phyloP scores from a whole-genome alignment of 768 basidiomycete genomes.

The Lactifluus subvellereus region DNA sequence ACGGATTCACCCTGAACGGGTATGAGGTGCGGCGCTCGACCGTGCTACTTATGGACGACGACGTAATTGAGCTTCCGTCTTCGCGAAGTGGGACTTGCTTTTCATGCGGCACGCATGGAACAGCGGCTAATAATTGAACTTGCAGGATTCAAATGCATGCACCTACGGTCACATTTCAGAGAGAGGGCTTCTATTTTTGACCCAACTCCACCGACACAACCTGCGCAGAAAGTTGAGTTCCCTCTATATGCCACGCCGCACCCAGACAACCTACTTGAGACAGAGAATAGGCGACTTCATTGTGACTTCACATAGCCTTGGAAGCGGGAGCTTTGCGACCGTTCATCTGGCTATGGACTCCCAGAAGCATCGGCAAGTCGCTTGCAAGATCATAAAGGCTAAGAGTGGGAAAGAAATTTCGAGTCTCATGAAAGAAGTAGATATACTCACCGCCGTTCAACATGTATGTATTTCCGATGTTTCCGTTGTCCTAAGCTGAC shows the following conservation, averaged over 20 bases:
- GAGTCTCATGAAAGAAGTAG: constrained; percentile 73
- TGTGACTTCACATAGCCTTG: constrained; percentile 75
- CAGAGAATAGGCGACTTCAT: constrained; percentile 62
- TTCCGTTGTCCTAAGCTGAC: background rate
- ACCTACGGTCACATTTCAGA: constrained; percentile 48
- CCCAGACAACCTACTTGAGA: background rate
- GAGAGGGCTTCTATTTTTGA: constrained; percentile 56
- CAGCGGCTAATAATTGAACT: background rate
- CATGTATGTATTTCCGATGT: constrained; percentile 45
- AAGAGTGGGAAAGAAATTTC: constrained; percentile 53
- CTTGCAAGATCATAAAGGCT: constrained; percentile 74
- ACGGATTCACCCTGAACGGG: constrained; percentile 67
- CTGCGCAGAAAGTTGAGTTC: constrained; percentile 46
- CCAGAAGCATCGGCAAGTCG: constrained; percentile 60
- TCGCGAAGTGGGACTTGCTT: constrained; percentile 45
- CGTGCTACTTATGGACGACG: constrained; percentile 73
- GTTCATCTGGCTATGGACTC: constrained; percentile 74
- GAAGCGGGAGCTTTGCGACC: constrained; percentile 76
- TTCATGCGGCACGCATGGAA: background rate
- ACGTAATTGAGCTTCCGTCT: constrained; percentile 59
- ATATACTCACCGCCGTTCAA: constrained; percentile 60
- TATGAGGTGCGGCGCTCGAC: constrained; percentile 60
- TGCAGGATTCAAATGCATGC: constrained; percentile 61
- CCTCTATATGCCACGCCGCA: background rate
- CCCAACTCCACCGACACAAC: constrained; percentile 51